These are phyloP conservation scores for Stramenopiles sp. DNA, from an alignment of 352 stramenopile species.

Conservation along the genomic window DNA sequence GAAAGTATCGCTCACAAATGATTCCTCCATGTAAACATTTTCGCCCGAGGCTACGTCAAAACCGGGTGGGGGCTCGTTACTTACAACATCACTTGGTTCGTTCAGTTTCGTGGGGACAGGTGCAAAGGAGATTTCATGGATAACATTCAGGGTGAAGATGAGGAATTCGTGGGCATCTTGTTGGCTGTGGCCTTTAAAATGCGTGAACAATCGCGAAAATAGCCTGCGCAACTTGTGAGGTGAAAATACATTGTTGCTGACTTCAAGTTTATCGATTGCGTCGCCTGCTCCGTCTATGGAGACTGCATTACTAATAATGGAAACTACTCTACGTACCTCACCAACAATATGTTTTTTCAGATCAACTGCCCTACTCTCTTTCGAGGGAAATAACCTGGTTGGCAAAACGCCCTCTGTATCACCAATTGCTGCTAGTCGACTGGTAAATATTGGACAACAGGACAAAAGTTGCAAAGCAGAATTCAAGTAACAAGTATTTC, in stretches of 20 bases:
- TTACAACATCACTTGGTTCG: not conserved
- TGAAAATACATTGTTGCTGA: not conserved
- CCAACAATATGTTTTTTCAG: not conserved
- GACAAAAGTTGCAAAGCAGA: not conserved
- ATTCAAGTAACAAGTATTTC: constrained; percentile 12
- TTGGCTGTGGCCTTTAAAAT: not conserved
- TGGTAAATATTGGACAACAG: not conserved
- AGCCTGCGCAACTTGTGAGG: not conserved
- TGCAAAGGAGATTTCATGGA: not conserved
- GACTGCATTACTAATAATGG: not conserved
- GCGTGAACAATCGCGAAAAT: not conserved
- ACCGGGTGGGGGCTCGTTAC: not conserved
- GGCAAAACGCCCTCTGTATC: not conserved
- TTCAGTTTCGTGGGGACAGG: not conserved
- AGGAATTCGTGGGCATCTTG: constrained; percentile 8
- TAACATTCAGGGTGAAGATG: not conserved
- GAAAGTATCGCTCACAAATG: not conserved
- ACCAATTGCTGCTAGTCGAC: not conserved
- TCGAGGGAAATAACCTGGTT: not conserved
- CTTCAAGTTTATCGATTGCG: not conserved
- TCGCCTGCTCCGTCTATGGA: not conserved
- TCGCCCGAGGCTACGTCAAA: too few relatives aligned
- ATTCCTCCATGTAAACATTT: not conserved
- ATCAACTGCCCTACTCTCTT: not conserved
- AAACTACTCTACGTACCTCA: not conserved